Evolutionary conservation across 805 yeast species (phyloP), one percentile per base, ranked within the genome.

Genomic region (Yarrowia alimentaria): DNA sequence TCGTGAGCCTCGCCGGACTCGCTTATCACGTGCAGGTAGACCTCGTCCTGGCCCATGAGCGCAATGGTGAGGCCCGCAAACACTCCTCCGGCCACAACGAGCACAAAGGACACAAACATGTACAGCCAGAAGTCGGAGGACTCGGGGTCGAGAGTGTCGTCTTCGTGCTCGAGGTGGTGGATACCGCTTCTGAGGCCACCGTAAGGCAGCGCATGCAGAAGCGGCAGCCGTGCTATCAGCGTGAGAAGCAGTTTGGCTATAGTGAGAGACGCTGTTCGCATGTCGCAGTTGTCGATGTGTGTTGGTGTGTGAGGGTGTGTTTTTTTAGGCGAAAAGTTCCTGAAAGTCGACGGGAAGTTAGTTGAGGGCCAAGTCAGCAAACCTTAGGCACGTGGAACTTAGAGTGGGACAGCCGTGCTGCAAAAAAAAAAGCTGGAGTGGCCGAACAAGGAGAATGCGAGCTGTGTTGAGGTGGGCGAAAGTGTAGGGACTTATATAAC

Each of bases 41-140:
- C 91, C 66, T 91, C 98, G 66, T 91, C 98, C 67, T 91, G 98
- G 58, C 98, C 98, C 99, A 91, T 91, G 9, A 91, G 75, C 2
- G 93, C 98, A 42, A 91, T 72, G n/a, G 99, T 93, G 33, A 91
- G 73, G 9, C 71, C 71, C 8, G 71, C 71, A 53, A 68, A 68
- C 5, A 65, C 66, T 24, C 71, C 71, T 17, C 71, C 71, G 3
- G 67, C 59, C 18, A 67, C 55, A 4, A 68, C 71, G 10, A 67
- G 61, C 5, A 60, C 21, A 1, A 54, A 63, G 14, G 68, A 64
- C 10, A 72, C 51, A 16, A 56, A 31, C 56, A 66, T 55, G 54
- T 64, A 57, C 34, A 61, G 30, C 68, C 66, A 64, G 49, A 61
- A 56, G 29, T 53, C 49, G 21, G 58, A 52, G 10, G 53, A 61